Conservation (phyloP, 2,329 filamentous ascomycete species). For the Apiospora phragmitis region DNA sequence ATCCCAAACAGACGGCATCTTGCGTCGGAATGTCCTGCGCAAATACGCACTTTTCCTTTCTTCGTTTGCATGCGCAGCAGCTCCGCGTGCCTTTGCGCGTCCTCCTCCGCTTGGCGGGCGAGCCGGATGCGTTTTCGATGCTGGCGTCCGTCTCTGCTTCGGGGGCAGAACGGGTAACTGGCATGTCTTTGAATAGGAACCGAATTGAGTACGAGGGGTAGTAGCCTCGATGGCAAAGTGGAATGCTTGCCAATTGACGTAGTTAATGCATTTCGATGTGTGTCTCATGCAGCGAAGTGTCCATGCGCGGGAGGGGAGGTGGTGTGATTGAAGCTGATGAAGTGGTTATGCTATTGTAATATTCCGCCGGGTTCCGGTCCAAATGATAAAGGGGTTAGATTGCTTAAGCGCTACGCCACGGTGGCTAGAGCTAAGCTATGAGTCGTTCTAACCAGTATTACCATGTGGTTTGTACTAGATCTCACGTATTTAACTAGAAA, state of each 20-base stretch:
- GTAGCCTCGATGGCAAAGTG: neutral
- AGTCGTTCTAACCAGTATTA: too few species aligned
- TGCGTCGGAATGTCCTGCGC: neutral
- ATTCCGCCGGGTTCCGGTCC: neutral
- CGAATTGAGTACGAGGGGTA: too few species aligned
- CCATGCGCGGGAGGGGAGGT: neutral
- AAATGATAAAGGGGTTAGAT: neutral
- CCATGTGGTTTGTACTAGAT: too few species aligned
- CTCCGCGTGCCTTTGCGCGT: neutral
- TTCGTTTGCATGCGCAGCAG: neutral
- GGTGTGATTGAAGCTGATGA: neutral
- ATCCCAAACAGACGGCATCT: neutral
- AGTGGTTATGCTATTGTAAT: neutral
- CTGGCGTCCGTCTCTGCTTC: neutral
- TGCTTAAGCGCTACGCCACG: too few species aligned
- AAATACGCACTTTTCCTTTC: neutral
- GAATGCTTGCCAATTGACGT: neutral
- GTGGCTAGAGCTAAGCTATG: too few species aligned
- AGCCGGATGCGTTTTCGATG: neutral
- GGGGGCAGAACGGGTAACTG: neutral
- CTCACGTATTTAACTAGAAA: too few species aligned
- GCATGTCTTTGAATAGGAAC: neutral
- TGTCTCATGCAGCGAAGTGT: neutral
- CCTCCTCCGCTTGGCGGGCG: neutral
- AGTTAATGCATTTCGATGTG: neutral